Evolutionary conservation across 352 stramenopile genomes (phyloP).

Genomic region (Blastocystis sp.): DNA sequence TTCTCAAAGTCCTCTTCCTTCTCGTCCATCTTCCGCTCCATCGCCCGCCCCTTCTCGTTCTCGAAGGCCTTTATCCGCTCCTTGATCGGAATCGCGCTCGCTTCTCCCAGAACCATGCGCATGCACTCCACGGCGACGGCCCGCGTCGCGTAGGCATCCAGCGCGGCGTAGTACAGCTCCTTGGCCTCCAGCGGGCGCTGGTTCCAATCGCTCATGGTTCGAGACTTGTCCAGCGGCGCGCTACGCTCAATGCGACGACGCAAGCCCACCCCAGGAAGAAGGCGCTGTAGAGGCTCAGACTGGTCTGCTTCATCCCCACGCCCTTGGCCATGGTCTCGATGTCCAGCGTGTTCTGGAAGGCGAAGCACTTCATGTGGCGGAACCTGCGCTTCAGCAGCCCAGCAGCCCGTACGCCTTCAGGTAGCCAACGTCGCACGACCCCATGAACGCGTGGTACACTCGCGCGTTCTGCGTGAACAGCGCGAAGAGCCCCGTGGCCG

Average conservation of each 20-base stretch:
- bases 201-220: slow-evolving; percentile 7
- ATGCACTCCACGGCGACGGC: too few relatives aligned
- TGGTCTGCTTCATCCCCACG: not conserved
- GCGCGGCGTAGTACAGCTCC: slow-evolving; percentile 16
- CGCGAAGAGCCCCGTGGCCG: not conserved
- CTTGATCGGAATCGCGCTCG: too few relatives aligned
- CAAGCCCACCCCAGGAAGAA: too few relatives aligned
- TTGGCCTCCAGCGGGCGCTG: not conserved
- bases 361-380: not conserved
- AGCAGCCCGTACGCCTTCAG: not conserved
- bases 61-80: too few relatives aligned
- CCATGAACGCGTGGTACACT: slow-evolving; percentile 16
- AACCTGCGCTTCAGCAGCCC: not conserved
- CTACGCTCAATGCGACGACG: not conserved
- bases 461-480: not conserved
- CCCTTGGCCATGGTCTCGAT: not conserved
- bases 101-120: too few relatives aligned
- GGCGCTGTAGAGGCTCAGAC: too few relatives aligned
- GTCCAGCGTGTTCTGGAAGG: not conserved
- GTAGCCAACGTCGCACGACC: not conserved
- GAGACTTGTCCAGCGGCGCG: slow-evolving; percentile 5
- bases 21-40: too few relatives aligned
- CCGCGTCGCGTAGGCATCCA: slow-evolving; percentile 42
- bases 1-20: too few relatives aligned
- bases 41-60: too few relatives aligned